Base-by-base conservation (phyloP, 176 grass and related monocot species). In the Luzula sylvatica region DNA sequence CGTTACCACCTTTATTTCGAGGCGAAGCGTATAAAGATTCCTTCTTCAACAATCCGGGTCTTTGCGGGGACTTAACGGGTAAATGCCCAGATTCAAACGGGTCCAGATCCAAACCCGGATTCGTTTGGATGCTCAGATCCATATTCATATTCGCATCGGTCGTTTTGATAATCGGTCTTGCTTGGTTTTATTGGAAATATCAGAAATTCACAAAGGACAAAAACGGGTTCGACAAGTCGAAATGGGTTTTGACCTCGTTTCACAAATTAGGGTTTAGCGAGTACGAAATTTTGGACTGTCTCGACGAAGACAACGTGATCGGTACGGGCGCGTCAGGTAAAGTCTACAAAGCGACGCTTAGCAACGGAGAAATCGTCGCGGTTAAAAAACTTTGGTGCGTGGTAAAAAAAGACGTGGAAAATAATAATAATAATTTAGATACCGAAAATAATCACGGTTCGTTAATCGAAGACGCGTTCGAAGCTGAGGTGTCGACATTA, bases 201-300 rank as follows among this genome's bases (percentile, higher is more conserved):
- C 44, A 53, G 48, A 75, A 48, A 7, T 84, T 81, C 77, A 77
- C 50, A 23, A 82, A 49, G 3, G 50, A 54, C 2, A 81, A 81
- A 38, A 58, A 56, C 26, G 51, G 56, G 1, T 56, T 46, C 0
- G 80, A 88, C 17, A 76, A 70, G 3, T 95, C 80, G 0, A 95
- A 95, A 65, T 95, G 90, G 90, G 76, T 50, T 2, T 1, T 88
- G 63, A 95, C 77, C 19, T 95, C 90, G 0, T 95, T 95, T 77
- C 84, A 95, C 84, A 88, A 86, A 73, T 61, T 95, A 5, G 73
- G 83, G 0, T 95, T 88, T 50, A 88, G 80, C 2, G 90, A 88
- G 67, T 75, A 95, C 3, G 90, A 95, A 26, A 86, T 95, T 49
- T 26, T 95, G 7, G 77, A 86, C 0, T 69, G 80, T 66, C 80